Evolutionary conservation across 805 yeast species (phyloP), one percentile per base, ranked within the genome.

Genomic region (Zygotorulaspora florentina): DNA sequence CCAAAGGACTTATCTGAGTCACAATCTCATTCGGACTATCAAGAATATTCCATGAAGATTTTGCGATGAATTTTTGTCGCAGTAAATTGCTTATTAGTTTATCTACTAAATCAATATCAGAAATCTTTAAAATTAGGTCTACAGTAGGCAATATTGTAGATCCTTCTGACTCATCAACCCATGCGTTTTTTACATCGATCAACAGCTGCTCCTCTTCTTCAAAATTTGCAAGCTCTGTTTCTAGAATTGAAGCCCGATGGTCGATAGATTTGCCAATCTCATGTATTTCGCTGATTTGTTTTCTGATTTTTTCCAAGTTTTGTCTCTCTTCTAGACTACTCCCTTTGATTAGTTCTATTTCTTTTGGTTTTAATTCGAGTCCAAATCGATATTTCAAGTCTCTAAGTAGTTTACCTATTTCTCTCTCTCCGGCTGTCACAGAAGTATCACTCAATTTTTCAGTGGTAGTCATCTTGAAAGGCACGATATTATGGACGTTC

Each of bases 71-170:
- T 5, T 26, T 35, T 31, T 31, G 29, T 7, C 34, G 28, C 25
- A 62, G 40, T 11, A 56, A 33, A 25, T 33, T 35, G 0, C 58
- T 43, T 3, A 55, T 35, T 15, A 56, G 28, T 9, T 46, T 43
- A 46, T 62, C 65, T 11, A 52, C 46, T 10, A 47, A 26, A 6
- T 52, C 47, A 2, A 35, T 35, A 25, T 62, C 58, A 1, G 50
- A 35, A 2, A 58, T 31, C 27, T 51, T 47, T 42, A 60, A 20
- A 6, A 54, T 46, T 13, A 31, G n/a, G 25, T 45, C 38, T 12
- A 49, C 27, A 15, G 46, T 47, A 6, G 35, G 39, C 7, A 23
- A 11, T 25, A 48, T 29, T 7, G 37, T 11, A 10, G 40, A 10
- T 1, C 12, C 15, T 7, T n/a, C 16, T 3, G n/a, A 15, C 1